Percentiles rank a stretch among this genome's conserved stretches.
phyloP scores from a whole-genome alignment of 345 rosid species.

The Eucalyptus coolabah region DNA sequence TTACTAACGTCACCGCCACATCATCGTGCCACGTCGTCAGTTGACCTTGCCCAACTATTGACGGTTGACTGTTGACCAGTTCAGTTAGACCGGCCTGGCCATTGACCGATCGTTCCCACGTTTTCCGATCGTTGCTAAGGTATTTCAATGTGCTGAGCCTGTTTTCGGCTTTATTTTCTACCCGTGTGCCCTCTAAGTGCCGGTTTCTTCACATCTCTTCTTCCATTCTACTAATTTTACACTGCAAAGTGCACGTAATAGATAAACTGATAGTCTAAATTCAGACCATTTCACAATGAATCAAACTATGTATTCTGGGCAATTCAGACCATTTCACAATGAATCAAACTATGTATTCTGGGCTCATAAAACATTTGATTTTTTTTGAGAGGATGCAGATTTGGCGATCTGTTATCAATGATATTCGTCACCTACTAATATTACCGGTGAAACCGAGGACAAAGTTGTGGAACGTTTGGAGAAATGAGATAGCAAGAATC shows the following conservation, averaged over 20 bases:
- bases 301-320: not conserved
- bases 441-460: not conserved
- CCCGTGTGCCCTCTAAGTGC: not conserved
- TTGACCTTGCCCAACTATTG: not conserved
- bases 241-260: not conserved
- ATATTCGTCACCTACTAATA: not conserved
- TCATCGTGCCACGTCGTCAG: not conserved
- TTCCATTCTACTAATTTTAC: not conserved
- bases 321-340: not conserved
- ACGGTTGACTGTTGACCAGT: not conserved
- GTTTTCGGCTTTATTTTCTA: not conserved
- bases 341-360: not conserved
- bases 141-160: not conserved
- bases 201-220: not conserved
- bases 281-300: not conserved
- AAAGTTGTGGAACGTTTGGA: not conserved
- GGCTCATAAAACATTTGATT: not conserved
- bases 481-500: fast-evolving
- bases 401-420: not conserved
- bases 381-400: not conserved
- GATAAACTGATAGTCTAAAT: not conserved
- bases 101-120: not conserved
- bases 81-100: not conserved
- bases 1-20: not conserved
- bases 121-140: not conserved